Base-by-base conservation (phyloP, 148 eudicot genomes). In the Polygonum aviculare region DNA sequence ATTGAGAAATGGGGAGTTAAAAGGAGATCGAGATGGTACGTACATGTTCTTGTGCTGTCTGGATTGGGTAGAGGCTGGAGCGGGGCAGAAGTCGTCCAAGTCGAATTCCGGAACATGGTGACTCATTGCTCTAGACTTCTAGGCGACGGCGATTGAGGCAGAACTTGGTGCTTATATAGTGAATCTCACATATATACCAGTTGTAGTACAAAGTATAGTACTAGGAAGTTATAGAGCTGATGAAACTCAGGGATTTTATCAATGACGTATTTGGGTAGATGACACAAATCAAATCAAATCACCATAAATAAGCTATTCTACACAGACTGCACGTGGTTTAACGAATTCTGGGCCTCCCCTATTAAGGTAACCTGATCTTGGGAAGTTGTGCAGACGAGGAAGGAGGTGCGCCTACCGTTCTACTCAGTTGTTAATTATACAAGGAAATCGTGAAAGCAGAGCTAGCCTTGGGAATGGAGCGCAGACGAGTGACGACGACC, bases 11-110 rank as follows among this genome's bases (percentile, higher is more conserved):
- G 31, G 31, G 31, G 1, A 26, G 31, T n/a, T n/a, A 63, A 63
- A 63, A 33, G 4, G 36, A 63, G 12, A 36, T 2, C 10, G 40
- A 67, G 31, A 62, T 22, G 65, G 74, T 78, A 86, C 87, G 74
- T 78, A 86, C 87, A 78, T 73, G 50, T 88, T 88, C 86, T 82
- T 88, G 2, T 76, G 78, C 18, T 76, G 78, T 12, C 75, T 75
- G 69, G 77, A 18, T 16, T 69, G 48, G 2, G 69, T 44, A 2
- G 87, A 81, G 39, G 84, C 44, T 7, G 83, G 84, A 15, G 45
- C 72, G 45, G 72, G 15, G 44, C 6, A 36, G 19, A 67, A 38
- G 5, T 90, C 88, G 5, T 88, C 92, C 81, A 86, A 80, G 5
- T 85, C 85, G 47, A 88, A 90, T 12, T 75, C 47, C 2, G 77